Base-by-base conservation (phyloP, 129 eudicot species). In the Cynara cardunculus region DNA sequence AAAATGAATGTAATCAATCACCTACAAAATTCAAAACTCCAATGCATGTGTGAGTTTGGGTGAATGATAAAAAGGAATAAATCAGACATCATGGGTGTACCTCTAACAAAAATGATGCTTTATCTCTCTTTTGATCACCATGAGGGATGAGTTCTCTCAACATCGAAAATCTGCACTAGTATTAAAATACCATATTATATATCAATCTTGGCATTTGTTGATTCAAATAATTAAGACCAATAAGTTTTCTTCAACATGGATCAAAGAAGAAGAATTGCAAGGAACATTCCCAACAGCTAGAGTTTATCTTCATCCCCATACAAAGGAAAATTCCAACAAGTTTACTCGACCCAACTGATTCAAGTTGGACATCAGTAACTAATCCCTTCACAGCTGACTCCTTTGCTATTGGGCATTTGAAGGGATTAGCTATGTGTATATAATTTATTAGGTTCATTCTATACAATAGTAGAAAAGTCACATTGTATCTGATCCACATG, bases 71-170 rank as follows among this genome's bases (percentile, higher is more conserved):
- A 41, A 39, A 49, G 11, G 56, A 44, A 37, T 18, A 66, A 13
- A n/a, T 28, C 70, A 66, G 61, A 82, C 35, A 39, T 39, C n/a
- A n/a, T n/a, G 64, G 3, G 61, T 37, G 32, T 86, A 92, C 99
- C 96, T 92, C 99, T 83, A 92, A 75, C 25, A 95, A 78, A 76
- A 95, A 95, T 59, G 99, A 95, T 31, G 99, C 99, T 86, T 95
- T 95, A 79, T 95, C 99, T 87, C 99, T 92, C 85, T 95, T 95
- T 70, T 90, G 97, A 80, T 95, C 99, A 84, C 97, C 87, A 44
- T 89, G 88, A 72, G 99, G 99, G 74, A 95, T 95, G 73, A 95
- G 90, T 75, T 86, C 97, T 83, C 99, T 89, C 87, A 95, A 79
- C 85, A 78, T 90, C 77, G 94, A 96, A 84, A 95, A 95, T 84